Evolutionary conservation across 306 rosid species (phyloP), one percentile per base, ranked within the genome.

Genomic region (Citrullus amarus): DNA sequence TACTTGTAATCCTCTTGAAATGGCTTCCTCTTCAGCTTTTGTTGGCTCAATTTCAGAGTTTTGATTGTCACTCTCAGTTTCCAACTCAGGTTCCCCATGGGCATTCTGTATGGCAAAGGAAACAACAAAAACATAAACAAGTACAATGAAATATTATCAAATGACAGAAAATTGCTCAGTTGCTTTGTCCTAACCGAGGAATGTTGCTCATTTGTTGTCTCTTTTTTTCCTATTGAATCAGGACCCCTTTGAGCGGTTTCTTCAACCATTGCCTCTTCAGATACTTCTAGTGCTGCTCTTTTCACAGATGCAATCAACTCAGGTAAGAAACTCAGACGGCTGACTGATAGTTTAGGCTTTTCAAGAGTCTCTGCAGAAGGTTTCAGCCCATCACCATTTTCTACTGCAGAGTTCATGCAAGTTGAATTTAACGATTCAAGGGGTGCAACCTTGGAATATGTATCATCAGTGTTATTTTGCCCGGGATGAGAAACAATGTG

Each of bases 1-100:
- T 83, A 96, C 98, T 93, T 96, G 99, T 87, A 96, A 84, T 83
- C 99, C 99, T 87, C 88, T 88, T 54, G 88, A 86, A 84, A 96
- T 81, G 46, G 99, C 99, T 89, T 96, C 99, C 59, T 86, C 94
- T 92, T 96, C 99, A 2, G 99, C 99, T 82, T 85, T 85, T 46
- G 99, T 96, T 66, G 93, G 92, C 93, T 96, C 99, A 77, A 96
- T 93, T 86, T 85, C 84, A 76, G 90, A 83, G 80, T 83, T 85
- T 83, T 88, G 76, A 72, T 81, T 86, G 63, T 96, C 97, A 69
- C 72, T 86, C 76, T 93, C 94, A 56, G 87, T 70, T 57, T 91
- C 97, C 87, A 86, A 84, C 73, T 92, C 99, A 58, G 81, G 34
- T 50, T 88, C 93, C 71, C 85, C 97, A 56, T 81, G 89, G 79